phyloP scores from a whole-genome alignment of 805 yeast genomes.

The Teunomyces stri region DNA sequence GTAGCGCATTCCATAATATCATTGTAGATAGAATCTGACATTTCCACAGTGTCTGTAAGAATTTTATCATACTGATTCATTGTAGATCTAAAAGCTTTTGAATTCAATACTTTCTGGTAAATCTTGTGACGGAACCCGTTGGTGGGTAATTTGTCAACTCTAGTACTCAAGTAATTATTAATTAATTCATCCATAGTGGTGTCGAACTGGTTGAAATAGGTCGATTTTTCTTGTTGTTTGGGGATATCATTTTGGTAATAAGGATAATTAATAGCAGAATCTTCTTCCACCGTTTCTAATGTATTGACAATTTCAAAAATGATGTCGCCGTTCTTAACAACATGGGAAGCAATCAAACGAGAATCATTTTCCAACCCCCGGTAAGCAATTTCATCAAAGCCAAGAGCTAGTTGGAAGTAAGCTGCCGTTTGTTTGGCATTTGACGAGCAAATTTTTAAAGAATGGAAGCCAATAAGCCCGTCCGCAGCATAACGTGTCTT shows the following conservation, averaged over 20 bases:
- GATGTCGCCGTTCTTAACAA: conserved; percentile 55
- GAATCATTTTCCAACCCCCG: conserved; percentile 70
- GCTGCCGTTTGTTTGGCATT: conserved; percentile 65
- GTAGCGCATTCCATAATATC: conserved; percentile 15
- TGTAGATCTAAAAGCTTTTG: conserved; percentile 10
- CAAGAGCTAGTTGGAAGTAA: conserved; percentile 53
- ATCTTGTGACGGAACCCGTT: conserved; percentile 9
- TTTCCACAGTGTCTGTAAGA: conserved; percentile 13
- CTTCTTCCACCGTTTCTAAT: conserved; percentile 26
- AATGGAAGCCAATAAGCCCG: conserved; percentile 53
- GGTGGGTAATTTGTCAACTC: conserved; percentile 9
- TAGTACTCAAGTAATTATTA: conserved; percentile 40
- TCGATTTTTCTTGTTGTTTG: background rate
- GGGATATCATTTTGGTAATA: conserved; percentile 12
- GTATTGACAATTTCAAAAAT: conserved; percentile 48
- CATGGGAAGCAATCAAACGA: conserved; percentile 53
- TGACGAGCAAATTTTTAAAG: conserved; percentile 69
- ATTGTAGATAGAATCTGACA: conserved; percentile 15
- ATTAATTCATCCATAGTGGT: conserved; percentile 25
- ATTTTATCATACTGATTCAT: conserved; percentile 10
- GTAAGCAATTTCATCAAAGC: conserved; percentile 62
- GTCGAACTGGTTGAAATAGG: conserved; percentile 5
- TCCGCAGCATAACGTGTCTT: conserved; percentile 20
- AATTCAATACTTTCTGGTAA: conserved; percentile 11
- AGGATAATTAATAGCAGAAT: conserved; percentile 10